Conservation (phyloP, 2,329 filamentous ascomycete genomes). For the Stagonosporopsis chrysanthemi region DNA sequence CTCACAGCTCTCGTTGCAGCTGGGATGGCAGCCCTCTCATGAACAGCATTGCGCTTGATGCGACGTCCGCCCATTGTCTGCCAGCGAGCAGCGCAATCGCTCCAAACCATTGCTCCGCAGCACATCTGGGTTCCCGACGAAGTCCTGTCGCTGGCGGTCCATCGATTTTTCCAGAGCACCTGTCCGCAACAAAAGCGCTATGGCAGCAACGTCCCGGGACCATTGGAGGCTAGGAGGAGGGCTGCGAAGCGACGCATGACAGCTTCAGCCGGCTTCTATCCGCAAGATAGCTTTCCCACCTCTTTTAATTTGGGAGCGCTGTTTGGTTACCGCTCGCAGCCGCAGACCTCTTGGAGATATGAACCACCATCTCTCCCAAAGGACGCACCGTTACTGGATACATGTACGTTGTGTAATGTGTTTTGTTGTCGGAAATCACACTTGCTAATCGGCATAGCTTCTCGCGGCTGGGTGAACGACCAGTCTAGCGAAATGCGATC, state of each 20-base stretch:
- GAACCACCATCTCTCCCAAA: conserved; percentile 40
- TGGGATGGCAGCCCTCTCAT: conserved; percentile 25
- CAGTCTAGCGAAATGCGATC: not conserved
- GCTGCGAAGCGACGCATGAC: conserved; percentile 64
- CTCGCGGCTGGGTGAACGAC: not conserved
- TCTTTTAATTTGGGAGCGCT: conserved; percentile 39
- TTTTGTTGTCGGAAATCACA: not conserved
- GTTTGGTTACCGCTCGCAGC: conserved; percentile 36
- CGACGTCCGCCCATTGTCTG: conserved; percentile 57
- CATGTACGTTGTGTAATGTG: conserved; percentile 25
- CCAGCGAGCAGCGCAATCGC: conserved; percentile 58
- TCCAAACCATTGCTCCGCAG: conserved; percentile 51
- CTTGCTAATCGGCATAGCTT: conserved; percentile 6
- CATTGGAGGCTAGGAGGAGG: conserved; percentile 66
- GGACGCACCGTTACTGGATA: conserved; percentile 18
- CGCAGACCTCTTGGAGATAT: conserved; percentile 44
- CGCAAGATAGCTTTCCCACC: conserved; percentile 31
- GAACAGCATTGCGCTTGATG: conserved; percentile 53
- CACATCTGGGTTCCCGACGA: conserved; percentile 68
- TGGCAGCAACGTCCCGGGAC: conserved; percentile 68
- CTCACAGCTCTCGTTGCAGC: conserved; percentile 12
- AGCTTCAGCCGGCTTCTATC: conserved; percentile 52
- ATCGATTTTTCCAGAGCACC: conserved; percentile 58
- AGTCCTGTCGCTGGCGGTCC: conserved; percentile 59
- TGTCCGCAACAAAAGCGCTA: conserved; percentile 58